Conservation (phyloP, 192 early-diverging fungal genomes). For the Podila minutissima region DNA sequence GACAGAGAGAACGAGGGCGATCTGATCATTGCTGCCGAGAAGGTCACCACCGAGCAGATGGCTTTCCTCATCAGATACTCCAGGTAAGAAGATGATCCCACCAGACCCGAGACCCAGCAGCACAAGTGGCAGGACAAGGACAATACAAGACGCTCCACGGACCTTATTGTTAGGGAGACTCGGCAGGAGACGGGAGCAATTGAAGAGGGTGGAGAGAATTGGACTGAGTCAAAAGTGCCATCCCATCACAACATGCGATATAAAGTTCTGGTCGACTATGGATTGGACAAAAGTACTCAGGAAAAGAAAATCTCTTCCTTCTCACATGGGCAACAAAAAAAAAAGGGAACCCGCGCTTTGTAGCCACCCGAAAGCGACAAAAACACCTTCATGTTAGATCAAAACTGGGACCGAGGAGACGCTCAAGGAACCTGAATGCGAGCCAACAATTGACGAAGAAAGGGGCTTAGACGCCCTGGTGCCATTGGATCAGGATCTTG, state of each 20-base stretch:
- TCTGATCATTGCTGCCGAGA: slow-evolving; percentile 96
- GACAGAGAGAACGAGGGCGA: slow-evolving; percentile 99
- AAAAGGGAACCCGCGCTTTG: too few relatives aligned
- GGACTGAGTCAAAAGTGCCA: background rate
- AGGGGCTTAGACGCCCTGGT: too few relatives aligned
- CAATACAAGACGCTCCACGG: background rate
- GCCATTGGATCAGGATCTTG: too few relatives aligned
- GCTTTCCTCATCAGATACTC: slow-evolving; percentile 97
- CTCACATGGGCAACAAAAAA: too few relatives aligned
- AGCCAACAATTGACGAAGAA: too few relatives aligned
- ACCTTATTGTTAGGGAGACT: background rate
- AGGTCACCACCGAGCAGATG: slow-evolving; percentile 89
- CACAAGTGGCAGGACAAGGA: background rate
- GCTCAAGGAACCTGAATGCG: too few relatives aligned
- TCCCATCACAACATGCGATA: background rate
- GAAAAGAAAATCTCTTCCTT: too few relatives aligned
- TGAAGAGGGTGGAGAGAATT: background rate
- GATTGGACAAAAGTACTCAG: too few relatives aligned
- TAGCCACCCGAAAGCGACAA: too few relatives aligned
- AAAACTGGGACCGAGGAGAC: too few relatives aligned
- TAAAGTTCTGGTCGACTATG: background rate
- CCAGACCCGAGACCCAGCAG: background rate
- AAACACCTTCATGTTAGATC: too few relatives aligned
- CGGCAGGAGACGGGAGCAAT: background rate
- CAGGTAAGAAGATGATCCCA: slow-evolving; percentile 61